Conservation (phyloP, 2,329 filamentous ascomycete species). For the Alternaria conjuncta region DNA sequence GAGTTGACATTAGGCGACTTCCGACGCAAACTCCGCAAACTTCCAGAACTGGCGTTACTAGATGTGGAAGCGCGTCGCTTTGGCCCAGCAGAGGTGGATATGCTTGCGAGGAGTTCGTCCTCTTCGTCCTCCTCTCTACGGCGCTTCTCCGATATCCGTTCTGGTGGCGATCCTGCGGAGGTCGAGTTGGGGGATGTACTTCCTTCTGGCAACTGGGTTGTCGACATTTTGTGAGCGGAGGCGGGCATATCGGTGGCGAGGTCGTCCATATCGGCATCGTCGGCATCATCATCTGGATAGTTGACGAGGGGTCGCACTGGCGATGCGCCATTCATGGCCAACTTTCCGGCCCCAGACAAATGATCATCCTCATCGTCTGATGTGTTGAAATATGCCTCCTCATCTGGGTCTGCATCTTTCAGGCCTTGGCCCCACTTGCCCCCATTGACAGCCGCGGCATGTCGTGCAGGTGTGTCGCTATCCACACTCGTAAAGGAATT, state of each 20-base stretch:
- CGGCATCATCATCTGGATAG: conserved; percentile 87
- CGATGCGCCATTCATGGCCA: conserved; percentile 67
- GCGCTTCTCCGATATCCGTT: conserved; percentile 86
- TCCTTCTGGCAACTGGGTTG: conserved; percentile 35
- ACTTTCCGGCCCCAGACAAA: conserved; percentile 40
- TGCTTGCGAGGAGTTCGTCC: conserved; percentile 80
- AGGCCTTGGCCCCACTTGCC: conserved; percentile 71
- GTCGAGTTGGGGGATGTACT: conserved; percentile 31
- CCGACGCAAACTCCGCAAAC: conserved; percentile 47
- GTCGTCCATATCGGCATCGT: conserved; percentile 64
- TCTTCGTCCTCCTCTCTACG: conserved; percentile 93
- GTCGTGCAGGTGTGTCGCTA: conserved; percentile 53
- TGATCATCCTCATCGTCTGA: conserved; percentile 82
- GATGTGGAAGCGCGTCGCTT: conserved; percentile 52
- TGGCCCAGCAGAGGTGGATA: conserved; percentile 61
- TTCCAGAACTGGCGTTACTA: conserved; percentile 44
- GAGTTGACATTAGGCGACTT: conserved; percentile 52
- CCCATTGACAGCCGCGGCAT: conserved; percentile 60
- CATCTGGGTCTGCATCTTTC: conserved; percentile 81
- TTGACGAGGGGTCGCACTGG: conserved; percentile 77
- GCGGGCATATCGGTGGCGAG: conserved; percentile 54
- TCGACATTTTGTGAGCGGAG: conserved; percentile 34
- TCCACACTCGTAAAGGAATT: conserved; percentile 74
- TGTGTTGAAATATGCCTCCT: conserved; percentile 93
- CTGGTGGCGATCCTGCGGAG: conserved; percentile 57